phyloP scores from a whole-genome alignment of 768 basidiomycete species.

The Termitomyces sp. region DNA sequence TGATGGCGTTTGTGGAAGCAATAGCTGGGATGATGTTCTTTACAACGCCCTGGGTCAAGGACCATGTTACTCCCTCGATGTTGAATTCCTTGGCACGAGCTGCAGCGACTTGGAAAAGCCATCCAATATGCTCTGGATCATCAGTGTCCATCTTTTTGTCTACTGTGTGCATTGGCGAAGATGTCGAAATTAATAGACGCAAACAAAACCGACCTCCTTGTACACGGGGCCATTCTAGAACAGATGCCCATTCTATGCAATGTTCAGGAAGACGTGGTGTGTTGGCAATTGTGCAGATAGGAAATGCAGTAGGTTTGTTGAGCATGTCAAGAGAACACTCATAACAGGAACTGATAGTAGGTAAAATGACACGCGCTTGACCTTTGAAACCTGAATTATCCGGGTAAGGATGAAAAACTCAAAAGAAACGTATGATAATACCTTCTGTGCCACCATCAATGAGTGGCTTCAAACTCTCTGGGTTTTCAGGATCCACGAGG shows the following conservation, averaged over 20 bases:
- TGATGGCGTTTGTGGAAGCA: slow-evolving; percentile 97
- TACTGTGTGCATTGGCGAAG: slow-evolving; percentile 22
- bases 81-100: slow-evolving; percentile 90
- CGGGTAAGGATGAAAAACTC: neutral
- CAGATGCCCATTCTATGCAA: slow-evolving; percentile 99
- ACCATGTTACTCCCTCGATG: slow-evolving; percentile 98
- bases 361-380: slow-evolving; percentile 95
- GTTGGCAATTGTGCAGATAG: slow-evolving; percentile 98
- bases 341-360: slow-evolving; percentile 93
- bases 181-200: neutral
- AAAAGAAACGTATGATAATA: slow-evolving; percentile 22
- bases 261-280: slow-evolving; percentile 98
- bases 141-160: slow-evolving; percentile 98
- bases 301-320: slow-evolving; percentile 94
- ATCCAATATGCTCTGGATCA: slow-evolving; percentile 93
- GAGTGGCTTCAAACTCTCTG: slow-evolving; percentile 91
- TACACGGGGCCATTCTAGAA: slow-evolving; percentile 96
- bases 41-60: slow-evolving; percentile 95
- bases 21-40: slow-evolving; percentile 99
- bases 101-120: slow-evolving; percentile 82
- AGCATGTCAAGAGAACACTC: slow-evolving; percentile 99
- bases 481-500: slow-evolving; percentile 88
- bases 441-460: slow-evolving; percentile 99
- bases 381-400: slow-evolving; percentile 84
- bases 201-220: slow-evolving; percentile 65